phyloP scores from a whole-genome alignment of 2,329 filamentous ascomycete genomes.

The Colletotrichum magnum region DNA sequence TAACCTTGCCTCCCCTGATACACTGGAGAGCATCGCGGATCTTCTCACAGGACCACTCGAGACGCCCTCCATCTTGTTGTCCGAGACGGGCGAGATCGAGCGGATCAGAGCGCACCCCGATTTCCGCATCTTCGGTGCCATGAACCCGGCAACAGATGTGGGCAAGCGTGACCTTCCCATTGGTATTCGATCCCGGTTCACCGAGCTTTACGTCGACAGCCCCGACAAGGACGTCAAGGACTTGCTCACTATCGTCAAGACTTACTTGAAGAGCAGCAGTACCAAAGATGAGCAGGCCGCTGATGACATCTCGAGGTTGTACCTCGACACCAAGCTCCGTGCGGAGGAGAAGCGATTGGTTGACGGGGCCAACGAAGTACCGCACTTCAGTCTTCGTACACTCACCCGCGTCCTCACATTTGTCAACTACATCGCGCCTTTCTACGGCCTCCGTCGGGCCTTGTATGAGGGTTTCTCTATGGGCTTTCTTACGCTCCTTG shows the following conservation, averaged over 20 bases:
- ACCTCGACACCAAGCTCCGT: slow-evolving; percentile 87
- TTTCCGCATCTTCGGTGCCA: slow-evolving; percentile 96
- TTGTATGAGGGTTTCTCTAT: slow-evolving; percentile 97
- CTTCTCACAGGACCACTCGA: slow-evolving; percentile 82
- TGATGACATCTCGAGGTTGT: slow-evolving; percentile 87
- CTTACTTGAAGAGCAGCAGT: slow-evolving; percentile 82
- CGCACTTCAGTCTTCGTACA: slow-evolving; percentile 96
- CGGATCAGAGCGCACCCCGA: slow-evolving; percentile 90
- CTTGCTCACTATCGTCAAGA: slow-evolving; percentile 87
- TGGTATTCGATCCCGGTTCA: slow-evolving; percentile 92
- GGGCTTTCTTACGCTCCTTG: slow-evolving; percentile 94
- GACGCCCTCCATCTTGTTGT: slow-evolving; percentile 86
- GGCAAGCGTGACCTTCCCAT: slow-evolving; percentile 95
- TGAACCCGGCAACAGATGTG: slow-evolving; percentile 98
- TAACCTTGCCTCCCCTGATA: slow-evolving; percentile 95
- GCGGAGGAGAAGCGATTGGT: slow-evolving; percentile 88
- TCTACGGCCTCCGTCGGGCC: slow-evolving; percentile 87
- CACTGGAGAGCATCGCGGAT: slow-evolving; percentile 92
- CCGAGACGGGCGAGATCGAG: slow-evolving; percentile 94
- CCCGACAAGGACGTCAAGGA: slow-evolving; percentile 91
- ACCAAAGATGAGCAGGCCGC: slow-evolving; percentile 81
- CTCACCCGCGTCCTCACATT: slow-evolving; percentile 92
- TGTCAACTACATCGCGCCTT: slow-evolving; percentile 84
- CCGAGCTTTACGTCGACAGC: slow-evolving; percentile 93
- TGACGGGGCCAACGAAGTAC: slow-evolving; percentile 94